phyloP scores from a whole-genome alignment of 2,329 filamentous ascomycete species.

The Pseudogymnoascus sp. region DNA sequence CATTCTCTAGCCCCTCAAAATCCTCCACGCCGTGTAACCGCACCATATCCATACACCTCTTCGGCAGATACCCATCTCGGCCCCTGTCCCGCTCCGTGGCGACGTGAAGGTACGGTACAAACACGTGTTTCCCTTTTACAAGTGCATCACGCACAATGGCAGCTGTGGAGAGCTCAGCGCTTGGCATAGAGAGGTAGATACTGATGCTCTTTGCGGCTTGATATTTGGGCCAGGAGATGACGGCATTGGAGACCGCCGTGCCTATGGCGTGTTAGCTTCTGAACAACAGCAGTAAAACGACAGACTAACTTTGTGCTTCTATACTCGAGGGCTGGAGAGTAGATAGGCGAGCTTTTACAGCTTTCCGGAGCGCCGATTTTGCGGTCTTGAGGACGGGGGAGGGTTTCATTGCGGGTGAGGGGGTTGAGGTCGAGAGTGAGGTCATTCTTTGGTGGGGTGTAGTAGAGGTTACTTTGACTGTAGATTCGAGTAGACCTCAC shows the following conservation, averaged over 20 bases:
- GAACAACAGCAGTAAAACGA: not conserved
- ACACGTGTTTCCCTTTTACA: conserved; percentile 70
- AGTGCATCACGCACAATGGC: conserved; percentile 77
- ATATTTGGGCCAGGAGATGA: conserved; percentile 38
- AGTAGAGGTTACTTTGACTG: not conserved
- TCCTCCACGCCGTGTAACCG: conserved; percentile 64
- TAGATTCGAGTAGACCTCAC: too few species aligned
- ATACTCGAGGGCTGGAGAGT: not conserved
- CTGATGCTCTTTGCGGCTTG: conserved; percentile 66
- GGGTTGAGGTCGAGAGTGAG: not conserved
- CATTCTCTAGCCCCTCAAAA: conserved; percentile 65
- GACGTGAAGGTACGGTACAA: conserved; percentile 80
- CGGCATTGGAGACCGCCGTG: not conserved
- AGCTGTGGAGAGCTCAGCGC: conserved; percentile 76
- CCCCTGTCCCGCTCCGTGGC: conserved; percentile 32
- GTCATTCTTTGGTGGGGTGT: not conserved
- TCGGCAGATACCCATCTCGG: conserved; percentile 30
- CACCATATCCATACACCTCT: conserved; percentile 93
- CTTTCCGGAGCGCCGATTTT: conserved; percentile 2
- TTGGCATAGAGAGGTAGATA: conserved; percentile 89
- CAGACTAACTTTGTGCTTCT: conserved; percentile 2
- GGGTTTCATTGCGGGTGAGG: not conserved
- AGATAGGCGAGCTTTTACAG: not conserved
- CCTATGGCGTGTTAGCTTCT: not conserved
- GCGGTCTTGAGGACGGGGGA: not conserved